Base-by-base conservation (phyloP, 441 rosid species). In the Adansonia rubrostipa region DNA sequence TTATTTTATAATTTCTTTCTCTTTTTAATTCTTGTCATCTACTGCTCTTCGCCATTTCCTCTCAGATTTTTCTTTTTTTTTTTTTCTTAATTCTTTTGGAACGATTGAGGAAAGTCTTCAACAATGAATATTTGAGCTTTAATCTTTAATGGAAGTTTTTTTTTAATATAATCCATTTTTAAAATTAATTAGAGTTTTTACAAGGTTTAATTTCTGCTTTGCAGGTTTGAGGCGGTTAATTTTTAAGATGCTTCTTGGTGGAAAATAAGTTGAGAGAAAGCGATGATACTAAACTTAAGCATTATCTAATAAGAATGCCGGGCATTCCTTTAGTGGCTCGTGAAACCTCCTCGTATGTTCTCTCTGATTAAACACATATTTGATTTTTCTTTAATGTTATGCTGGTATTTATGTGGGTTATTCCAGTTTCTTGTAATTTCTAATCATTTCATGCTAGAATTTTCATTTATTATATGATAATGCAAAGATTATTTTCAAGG, bases 241-340 rank as follows among this genome's bases (percentile, higher is more conserved):
- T 72, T 72, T 20, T 70, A 33, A 33, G 73, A 42, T 50, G 48
- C 19, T 61, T 48, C 28, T 69, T 14, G 71, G 71, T 62, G 45
- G 71, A 75, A 24, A 57, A 24, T 36, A 47, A 28, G 22, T 56
- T 64, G 14, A 64, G 65, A 64, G 62, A 58, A 45, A 85, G 89
- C 83, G 63, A 82, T 89, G 95, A 76, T 81, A 74, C 76, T 83
- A 36, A 65, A 48, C 78, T 74, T 78, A 14, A 80, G 76, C 76
- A 78, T 78, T 82, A 70, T 75, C 73, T 86, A 83, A 80, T 81
- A 83, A 90, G 88, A 88, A 94, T 94, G 98, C 98, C 97, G 81
- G 93, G 98, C 88, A 92, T 94, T 81, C 97, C 97, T 87, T 83
- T 94, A 76, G 89, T 89, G 78, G 84, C 88, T 84, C 98, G 93